These are phyloP conservation scores for Emiliania huxleyi DNA, from an alignment of 78 protist genomes.

Conservation along the genomic window DNA sequence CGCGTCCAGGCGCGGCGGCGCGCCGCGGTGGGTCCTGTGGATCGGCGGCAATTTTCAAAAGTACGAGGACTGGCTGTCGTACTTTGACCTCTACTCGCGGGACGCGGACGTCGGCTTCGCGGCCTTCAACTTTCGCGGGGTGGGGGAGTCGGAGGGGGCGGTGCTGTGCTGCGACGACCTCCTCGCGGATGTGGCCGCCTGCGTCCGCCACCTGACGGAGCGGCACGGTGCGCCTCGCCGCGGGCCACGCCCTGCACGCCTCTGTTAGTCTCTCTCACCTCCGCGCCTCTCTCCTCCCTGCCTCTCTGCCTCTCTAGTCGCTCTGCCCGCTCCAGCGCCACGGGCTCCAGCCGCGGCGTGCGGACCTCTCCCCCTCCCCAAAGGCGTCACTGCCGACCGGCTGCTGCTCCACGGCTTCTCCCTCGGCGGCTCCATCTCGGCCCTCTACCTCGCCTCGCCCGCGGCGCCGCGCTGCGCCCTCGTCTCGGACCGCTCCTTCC, in stretches of 20 bases:
- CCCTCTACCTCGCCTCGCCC: background rate
- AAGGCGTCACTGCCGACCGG: background rate
- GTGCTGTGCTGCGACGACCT: background rate
- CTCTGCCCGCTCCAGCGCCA: too few relatives aligned
- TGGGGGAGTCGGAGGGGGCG: background rate
- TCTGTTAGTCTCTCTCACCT: too few relatives aligned
- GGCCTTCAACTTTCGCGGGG: conserved; percentile 11
- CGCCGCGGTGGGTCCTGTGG: background rate
- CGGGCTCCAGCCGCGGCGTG: too few relatives aligned
- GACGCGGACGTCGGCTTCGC: background rate
- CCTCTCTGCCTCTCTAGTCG: too few relatives aligned
- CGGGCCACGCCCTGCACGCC: too few relatives aligned
- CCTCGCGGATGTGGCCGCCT: background rate
- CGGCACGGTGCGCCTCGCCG: background rate
- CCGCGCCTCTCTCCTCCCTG: too few relatives aligned
- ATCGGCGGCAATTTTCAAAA: background rate
- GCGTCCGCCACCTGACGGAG: background rate
- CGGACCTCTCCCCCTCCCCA: too few relatives aligned
- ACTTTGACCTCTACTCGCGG: background rate
- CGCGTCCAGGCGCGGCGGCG: background rate
- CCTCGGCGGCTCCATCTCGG: background rate
- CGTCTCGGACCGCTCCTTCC: background rate
- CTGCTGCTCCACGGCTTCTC: background rate
- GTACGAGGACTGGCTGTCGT: background rate
- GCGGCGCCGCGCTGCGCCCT: background rate